Evolutionary conservation across 257 asterid genomes (phyloP), one percentile per base, ranked within the genome.

Genomic region (Nicotiana sylvestris): DNA sequence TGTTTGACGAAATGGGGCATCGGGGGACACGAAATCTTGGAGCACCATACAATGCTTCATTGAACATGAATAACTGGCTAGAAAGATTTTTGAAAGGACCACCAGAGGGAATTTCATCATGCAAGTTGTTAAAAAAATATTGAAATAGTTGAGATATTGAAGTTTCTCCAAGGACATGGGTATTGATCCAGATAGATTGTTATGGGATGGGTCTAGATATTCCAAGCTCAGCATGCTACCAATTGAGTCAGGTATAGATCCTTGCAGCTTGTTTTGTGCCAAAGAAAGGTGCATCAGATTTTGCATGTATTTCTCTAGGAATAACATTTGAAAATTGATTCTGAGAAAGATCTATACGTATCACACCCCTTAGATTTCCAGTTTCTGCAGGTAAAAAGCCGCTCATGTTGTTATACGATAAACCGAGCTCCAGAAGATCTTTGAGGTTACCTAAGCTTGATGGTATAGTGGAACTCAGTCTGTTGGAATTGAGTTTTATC

Each of bases 31-130:
- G 9, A 2, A 80, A 77, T 25, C 55, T 74, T 1, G 74, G 17
- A 21, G 16, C 66, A 27, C 90, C 88, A 30, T 88, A 87, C 3
- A 87, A 53, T 2, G 81, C 85, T 35, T 60, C 39, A 62, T 87
- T 87, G 5, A 21, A 77, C n/a, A 65, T 29, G 66, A 87, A 87
- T 3, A 85, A 85, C 25, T 68, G 66, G 9, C 53, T 4, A 9
- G 86, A 57, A 43, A 85, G 82, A 55, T 81, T 83, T 15, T 9
- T 9, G 29, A 85, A 87, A 51, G 85, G 87, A 21, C 84, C 90
- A 1, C 70, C 49, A 1, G 57, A 17, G n/a, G 88, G 88, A 77
- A 87, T 87, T 78, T 81, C 84, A 27, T 87, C 87, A 6, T 15
- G 53, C 17, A 85, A 69, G 25, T 76, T 27, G n/a, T 87, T 87